Evolutionary conservation across 2,329 filamentous ascomycete genomes (phyloP).

Genomic region (Cercospora zeae-maydis): DNA sequence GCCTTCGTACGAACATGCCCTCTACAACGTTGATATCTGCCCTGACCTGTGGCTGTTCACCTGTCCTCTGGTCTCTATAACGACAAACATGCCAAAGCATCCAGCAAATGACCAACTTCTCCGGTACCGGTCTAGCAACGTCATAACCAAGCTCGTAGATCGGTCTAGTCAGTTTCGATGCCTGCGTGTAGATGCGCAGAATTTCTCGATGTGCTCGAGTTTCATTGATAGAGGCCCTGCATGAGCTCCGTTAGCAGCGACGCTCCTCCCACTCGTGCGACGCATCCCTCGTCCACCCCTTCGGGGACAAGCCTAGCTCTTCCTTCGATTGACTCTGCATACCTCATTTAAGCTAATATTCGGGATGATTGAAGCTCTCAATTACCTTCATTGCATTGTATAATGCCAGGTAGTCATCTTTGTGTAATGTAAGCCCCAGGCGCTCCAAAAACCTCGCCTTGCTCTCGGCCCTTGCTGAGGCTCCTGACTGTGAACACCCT

Average conservation of each 20-base stretch:
- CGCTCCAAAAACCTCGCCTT: background rate
- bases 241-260: background rate
- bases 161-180: background rate
- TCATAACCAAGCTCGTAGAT: constrained; percentile 43
- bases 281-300: background rate
- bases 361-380: background rate
- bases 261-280: background rate
- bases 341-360: background rate
- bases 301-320: background rate
- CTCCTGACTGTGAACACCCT: no score
- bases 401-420: background rate
- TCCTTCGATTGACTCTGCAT: background rate
- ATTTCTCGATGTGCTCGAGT: background rate
- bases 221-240: background rate
- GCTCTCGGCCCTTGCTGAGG: background rate
- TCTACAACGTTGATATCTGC: background rate
- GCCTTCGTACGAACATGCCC: background rate
- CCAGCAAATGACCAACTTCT: constrained; percentile 46
- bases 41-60: no score
- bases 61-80: background rate
- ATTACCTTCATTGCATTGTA: background rate
- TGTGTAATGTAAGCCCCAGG: background rate
- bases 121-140: constrained; percentile 38
- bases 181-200: background rate
- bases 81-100: background rate